These are phyloP conservation scores for Candida orba DNA, from an alignment of 805 yeast genomes.

Conservation along the genomic window DNA sequence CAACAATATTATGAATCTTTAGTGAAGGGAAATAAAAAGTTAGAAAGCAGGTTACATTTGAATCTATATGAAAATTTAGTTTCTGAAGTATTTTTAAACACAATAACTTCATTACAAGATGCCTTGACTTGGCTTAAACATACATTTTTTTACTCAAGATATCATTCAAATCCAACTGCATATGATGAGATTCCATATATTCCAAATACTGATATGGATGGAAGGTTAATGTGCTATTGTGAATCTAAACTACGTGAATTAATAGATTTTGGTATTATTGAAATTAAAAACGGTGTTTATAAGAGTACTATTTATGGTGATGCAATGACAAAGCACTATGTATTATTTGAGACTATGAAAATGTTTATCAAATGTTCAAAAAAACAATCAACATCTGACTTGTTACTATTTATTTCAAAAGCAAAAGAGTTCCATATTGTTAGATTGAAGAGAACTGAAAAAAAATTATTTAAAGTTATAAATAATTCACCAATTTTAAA, in stretches of 20 bases:
- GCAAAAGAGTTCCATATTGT: conserved; percentile 36
- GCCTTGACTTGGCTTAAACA: conserved; percentile 41
- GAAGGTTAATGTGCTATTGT: conserved; percentile 28
- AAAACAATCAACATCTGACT: conserved; percentile 16
- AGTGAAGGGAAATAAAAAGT: conserved; percentile 33
- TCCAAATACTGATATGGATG: conserved; percentile 21
- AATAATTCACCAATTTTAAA: conserved; percentile 32
- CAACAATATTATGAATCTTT: conserved; percentile 34
- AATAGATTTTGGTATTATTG: conserved; percentile 26
- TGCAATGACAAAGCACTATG: conserved; percentile 43
- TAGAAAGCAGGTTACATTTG: conserved; percentile 41
- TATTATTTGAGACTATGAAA: conserved; percentile 38
- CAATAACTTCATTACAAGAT: conserved; percentile 29
- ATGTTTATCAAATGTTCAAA: conserved; percentile 20
- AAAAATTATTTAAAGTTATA: conserved; percentile 36
- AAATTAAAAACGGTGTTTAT: conserved; percentile 11
- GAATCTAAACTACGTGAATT: conserved; percentile 28
- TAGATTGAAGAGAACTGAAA: conserved; percentile 38
- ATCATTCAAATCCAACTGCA: conserved; percentile 31
- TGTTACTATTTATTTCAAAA: conserved; percentile 25
- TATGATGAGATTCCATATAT: conserved; percentile 28
- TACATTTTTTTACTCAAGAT: conserved; percentile 44
- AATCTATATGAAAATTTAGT: conserved; percentile 34
- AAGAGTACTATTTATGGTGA: conserved; percentile 36
- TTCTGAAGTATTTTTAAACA: conserved; percentile 37